phyloP scores from a whole-genome alignment of 1,139 yeast genomes.

The Pichia sp. region DNA sequence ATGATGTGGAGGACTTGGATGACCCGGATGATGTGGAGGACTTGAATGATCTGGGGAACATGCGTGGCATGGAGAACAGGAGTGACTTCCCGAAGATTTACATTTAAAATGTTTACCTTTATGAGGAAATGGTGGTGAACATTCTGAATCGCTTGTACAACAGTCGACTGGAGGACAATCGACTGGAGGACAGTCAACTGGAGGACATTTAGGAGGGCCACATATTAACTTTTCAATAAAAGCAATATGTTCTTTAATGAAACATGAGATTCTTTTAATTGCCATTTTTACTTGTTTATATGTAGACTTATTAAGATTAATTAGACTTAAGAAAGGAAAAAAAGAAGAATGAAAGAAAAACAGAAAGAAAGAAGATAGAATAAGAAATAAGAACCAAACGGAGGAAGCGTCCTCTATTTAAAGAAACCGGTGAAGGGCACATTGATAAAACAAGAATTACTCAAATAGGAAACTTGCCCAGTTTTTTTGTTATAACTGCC shows the following conservation, averaged over 20 bases:
- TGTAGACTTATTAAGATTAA: not conserved
- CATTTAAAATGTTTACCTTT: too few species aligned
- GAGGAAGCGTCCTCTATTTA: not conserved
- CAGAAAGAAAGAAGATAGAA: not conserved
- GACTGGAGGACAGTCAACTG: conserved; percentile 8
- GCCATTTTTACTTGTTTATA: conserved; percentile 22
- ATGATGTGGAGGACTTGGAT: too few species aligned
- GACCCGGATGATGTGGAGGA: too few species aligned
- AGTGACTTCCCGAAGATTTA: too few species aligned
- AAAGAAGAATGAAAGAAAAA: not conserved
- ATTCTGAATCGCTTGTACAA: too few species aligned
- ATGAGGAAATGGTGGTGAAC: too few species aligned
- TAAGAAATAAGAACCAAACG: not conserved
- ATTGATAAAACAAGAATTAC: not conserved
- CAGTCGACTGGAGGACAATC: too few species aligned
- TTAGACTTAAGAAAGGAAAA: not conserved
- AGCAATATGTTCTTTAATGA: conserved; percentile 27
- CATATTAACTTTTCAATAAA: conserved; percentile 26
- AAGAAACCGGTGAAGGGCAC: not conserved
- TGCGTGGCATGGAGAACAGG: too few species aligned
- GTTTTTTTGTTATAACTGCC: not conserved
- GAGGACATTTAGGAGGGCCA: conserved; percentile 9
- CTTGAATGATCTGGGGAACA: too few species aligned
- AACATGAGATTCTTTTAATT: conserved; percentile 28
- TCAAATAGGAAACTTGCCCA: not conserved